These are phyloP conservation scores for Rubus idaeus DNA, from an alignment of 306 rosid genomes.

Conservation along the genomic window DNA sequence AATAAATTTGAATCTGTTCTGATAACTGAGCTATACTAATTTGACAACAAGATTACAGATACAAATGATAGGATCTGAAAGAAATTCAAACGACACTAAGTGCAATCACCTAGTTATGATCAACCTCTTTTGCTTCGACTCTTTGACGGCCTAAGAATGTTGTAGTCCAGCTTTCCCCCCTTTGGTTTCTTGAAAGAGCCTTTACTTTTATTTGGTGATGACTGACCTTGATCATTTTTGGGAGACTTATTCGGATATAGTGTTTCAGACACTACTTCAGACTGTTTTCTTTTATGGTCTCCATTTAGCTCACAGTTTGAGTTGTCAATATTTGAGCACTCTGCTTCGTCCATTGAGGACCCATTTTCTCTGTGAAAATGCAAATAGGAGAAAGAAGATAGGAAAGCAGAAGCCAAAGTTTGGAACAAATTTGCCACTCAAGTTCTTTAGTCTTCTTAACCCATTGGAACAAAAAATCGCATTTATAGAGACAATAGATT, in stretches of 20 bases:
- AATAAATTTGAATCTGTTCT: not conserved
- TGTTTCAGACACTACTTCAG: constrained; percentile 42
- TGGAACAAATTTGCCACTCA: not conserved
- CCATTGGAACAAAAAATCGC: not conserved
- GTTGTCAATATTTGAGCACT: constrained; percentile 28
- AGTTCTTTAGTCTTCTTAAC: not conserved
- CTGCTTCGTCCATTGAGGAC: constrained; percentile 42
- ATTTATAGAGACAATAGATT: not conserved
- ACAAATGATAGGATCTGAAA: constrained; percentile 18
- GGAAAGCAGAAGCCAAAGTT: constrained; percentile 7
- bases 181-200: constrained; percentile 65
- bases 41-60: constrained; percentile 21
- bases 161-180: constrained; percentile 68
- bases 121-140: constrained; percentile 42
- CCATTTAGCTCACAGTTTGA: constrained; percentile 30
- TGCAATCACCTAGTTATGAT: constrained; percentile 32
- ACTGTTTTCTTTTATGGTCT: constrained; percentile 64
- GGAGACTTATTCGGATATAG: constrained; percentile 51
- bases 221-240: constrained; percentile 40
- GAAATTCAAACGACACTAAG: constrained; percentile 5
- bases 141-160: constrained; percentile 63
- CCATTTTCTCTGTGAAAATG: constrained; percentile 51
- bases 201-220: constrained; percentile 38
- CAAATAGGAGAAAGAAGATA: constrained; percentile 22
- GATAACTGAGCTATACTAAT: constrained; percentile 7